A percentile compares a stretch with the other conserved stretches of the same genome.
Evolutionary conservation across 2,329 filamentous ascomycete genomes (phyloP).

Genomic region (Trichoderma sp.): DNA sequence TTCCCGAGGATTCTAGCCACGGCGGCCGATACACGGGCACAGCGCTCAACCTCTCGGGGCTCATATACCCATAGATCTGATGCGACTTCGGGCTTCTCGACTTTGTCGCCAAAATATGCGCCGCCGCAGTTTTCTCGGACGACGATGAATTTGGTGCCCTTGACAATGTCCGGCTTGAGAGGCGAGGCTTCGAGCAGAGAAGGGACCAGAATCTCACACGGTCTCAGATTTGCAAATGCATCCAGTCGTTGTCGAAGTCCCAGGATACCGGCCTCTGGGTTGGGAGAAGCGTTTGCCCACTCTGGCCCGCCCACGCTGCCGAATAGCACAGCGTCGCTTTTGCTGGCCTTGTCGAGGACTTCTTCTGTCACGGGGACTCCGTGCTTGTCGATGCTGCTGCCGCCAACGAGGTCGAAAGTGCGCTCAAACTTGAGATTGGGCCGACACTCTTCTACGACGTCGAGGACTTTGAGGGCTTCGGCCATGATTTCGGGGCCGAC

Average conservation of each 20-base stretch:
- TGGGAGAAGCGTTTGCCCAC: constrained; percentile 41
- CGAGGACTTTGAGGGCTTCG: constrained; percentile 46
- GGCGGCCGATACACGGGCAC: constrained; percentile 45
- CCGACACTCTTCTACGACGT: constrained; percentile 36
- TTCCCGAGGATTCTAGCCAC: constrained; percentile 38
- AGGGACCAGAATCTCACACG: constrained; percentile 45
- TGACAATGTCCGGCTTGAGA: constrained; percentile 43
- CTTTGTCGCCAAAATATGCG: constrained; percentile 49
- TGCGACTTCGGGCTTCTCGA: constrained; percentile 41
- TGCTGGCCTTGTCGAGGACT: constrained; percentile 40
- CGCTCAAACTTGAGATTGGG: constrained; percentile 32
- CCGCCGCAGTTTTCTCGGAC: constrained; percentile 51
- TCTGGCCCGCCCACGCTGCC: constrained; percentile 48
- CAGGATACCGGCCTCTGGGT: constrained; percentile 45
- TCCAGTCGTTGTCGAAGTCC: constrained; percentile 40
- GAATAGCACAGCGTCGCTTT: constrained; percentile 46
- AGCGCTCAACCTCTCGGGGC: constrained; percentile 44
- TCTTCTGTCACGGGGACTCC: constrained; percentile 43
- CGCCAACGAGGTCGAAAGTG: constrained; percentile 31
- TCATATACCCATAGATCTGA: constrained; percentile 49
- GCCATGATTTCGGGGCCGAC: constrained; percentile 47
- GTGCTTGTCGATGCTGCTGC: constrained; percentile 44
- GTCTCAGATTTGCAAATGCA: constrained; percentile 50
- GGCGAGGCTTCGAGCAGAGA: constrained; percentile 41
- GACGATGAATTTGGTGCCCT: constrained; percentile 47